Percentiles rank a stretch among this genome's conserved stretches.
These are phyloP conservation scores for Hyaloperonospora arabidopsidis DNA, from an alignment of 352 stramenopile genomes.

Conservation along the genomic window DNA sequence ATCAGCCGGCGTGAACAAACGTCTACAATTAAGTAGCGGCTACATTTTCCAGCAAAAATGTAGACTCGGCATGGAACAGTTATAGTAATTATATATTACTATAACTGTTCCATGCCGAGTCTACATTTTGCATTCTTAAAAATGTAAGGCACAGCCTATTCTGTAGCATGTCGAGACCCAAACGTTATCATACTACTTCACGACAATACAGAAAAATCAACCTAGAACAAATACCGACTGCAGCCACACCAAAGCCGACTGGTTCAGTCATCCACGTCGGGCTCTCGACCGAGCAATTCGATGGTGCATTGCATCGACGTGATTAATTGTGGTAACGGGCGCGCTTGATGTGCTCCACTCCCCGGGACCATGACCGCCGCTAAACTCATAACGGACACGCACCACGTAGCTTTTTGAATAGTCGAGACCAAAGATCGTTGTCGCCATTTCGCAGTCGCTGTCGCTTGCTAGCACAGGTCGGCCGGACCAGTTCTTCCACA, in stretches of 20 bases:
- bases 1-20: slow-evolving; percentile 1
- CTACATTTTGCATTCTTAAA: no score
- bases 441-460: slow-evolving; percentile 49
- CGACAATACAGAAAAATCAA: no score
- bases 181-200: no score
- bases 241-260: not conserved
- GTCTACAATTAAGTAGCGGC: no score
- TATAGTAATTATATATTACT: no score
- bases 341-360: slow-evolving; percentile 59
- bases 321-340: slow-evolving; percentile 36
- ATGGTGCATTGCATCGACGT: slow-evolving; percentile 24
- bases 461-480: slow-evolving; percentile 36
- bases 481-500: slow-evolving; percentile 72
- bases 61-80: no score
- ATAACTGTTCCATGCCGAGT: no score
- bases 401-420: slow-evolving; percentile 70
- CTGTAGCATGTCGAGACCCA: no score
- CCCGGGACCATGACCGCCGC: slow-evolving; percentile 27
- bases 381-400: slow-evolving; percentile 63
- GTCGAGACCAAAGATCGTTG: slow-evolving; percentile 62
- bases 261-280: slow-evolving; percentile 9
- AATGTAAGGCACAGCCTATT: no score
- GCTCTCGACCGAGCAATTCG: slow-evolving; percentile 18
- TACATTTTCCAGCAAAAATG: no score
- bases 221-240: no score